Conservation (phyloP, 192 early-diverging fungal species). For the Fimicolochytrium jonesii region DNA sequence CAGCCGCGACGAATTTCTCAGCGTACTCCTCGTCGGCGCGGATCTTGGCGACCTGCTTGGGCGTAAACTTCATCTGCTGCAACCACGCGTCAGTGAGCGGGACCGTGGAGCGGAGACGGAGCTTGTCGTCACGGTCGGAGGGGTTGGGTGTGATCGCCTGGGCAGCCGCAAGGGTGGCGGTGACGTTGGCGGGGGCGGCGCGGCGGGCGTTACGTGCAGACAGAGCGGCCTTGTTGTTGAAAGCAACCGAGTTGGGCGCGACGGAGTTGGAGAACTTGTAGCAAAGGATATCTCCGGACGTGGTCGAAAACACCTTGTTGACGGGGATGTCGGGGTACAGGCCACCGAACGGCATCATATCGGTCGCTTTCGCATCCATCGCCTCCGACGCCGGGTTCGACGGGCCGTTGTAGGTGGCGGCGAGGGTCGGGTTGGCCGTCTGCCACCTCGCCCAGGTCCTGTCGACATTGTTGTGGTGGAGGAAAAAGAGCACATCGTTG, state of each 20-base stretch:
- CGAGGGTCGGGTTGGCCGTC: conserved; percentile 19
- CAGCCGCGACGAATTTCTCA: conserved; percentile 15
- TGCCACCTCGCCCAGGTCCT: conserved; percentile 39
- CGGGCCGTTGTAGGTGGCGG: conserved; percentile 15
- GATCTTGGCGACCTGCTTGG: conserved; percentile 8
- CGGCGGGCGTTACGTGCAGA: not conserved
- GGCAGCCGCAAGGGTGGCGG: not conserved
- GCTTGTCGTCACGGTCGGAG: conserved; percentile 26
- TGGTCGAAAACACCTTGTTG: not conserved
- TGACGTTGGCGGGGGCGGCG: not conserved
- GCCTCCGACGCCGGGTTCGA: not conserved
- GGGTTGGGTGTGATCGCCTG: conserved; percentile 9
- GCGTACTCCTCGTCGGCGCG: conserved; percentile 5
- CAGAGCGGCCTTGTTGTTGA: not conserved
- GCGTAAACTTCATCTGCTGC: conserved; percentile 9
- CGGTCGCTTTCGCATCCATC: not conserved
- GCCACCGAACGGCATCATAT: conserved; percentile 14
- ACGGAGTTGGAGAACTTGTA: conserved; percentile 19
- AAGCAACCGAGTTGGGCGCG: not conserved
- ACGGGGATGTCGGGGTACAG: conserved; percentile 21
- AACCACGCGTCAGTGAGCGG: conserved; percentile 15
- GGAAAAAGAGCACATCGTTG: conserved; percentile 41
- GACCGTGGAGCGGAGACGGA: conserved; percentile 12
- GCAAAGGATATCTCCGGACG: conserved; percentile 16
- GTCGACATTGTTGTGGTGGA: conserved; percentile 46